Percentiles rank a stretch among this genome's conserved stretches.
These are phyloP conservation scores for Saccharomycopsis sp. DNA, from an alignment of 805 yeast species.

Conservation along the genomic window DNA sequence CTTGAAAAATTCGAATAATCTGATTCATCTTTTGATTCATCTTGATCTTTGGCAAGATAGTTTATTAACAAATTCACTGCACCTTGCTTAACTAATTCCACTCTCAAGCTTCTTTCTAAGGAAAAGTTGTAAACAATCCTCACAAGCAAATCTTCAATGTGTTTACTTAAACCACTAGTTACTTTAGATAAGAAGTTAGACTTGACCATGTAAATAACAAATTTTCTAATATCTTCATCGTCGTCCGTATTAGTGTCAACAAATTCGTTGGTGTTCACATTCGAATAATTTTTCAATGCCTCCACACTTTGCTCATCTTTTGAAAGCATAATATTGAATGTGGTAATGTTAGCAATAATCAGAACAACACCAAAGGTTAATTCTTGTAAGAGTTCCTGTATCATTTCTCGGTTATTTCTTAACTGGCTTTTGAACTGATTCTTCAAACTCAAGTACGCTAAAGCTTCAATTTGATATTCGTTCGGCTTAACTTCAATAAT, in stretches of 20 bases:
- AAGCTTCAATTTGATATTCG: conserved; percentile 27
- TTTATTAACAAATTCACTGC: conserved; percentile 34
- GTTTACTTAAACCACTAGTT: conserved; percentile 20
- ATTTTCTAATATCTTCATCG: conserved; percentile 23
- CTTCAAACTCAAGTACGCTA: conserved; percentile 33
- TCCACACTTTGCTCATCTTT: conserved; percentile 31
- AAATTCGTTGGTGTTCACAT: conserved; percentile 27
- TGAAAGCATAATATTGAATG: conserved; percentile 27
- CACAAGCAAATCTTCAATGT: conserved; percentile 29
- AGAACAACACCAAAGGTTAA: conserved; percentile 35
- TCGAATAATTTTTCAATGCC: conserved; percentile 33
- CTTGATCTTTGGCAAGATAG: conserved; percentile 32
- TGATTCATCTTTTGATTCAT: neutral
- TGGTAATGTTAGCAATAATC: conserved; percentile 35
- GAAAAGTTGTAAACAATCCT: conserved; percentile 33
- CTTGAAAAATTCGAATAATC: conserved; percentile 22
- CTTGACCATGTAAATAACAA: conserved; percentile 17
- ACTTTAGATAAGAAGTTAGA: conserved; percentile 18
- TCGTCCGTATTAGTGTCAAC: conserved; percentile 16
- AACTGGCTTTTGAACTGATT: conserved; percentile 29
- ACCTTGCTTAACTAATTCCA: conserved; percentile 41
- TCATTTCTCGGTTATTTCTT: conserved; percentile 29
- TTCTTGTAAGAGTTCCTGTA: conserved; percentile 6
- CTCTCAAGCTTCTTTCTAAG: conserved; percentile 25
- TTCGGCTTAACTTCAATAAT: neutral